Conservation (phyloP, 805 yeast species). For the Sungouiella blattae region DNA sequence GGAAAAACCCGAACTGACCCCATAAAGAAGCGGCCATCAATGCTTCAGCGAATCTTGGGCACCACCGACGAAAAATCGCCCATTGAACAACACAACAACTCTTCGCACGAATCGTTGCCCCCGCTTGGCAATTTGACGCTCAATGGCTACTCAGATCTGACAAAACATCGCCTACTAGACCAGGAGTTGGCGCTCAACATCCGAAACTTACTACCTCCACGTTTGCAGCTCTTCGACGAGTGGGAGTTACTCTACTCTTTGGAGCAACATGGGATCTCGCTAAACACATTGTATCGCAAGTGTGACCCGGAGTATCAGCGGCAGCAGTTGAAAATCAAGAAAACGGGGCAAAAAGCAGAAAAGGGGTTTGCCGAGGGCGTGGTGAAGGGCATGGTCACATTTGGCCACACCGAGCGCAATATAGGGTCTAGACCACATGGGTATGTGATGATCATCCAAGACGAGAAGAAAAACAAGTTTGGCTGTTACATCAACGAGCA, state of each 20-base stretch:
- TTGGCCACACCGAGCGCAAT: conserved; percentile 12
- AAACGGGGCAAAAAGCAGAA: conserved; percentile 15
- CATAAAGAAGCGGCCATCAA: conserved; percentile 1
- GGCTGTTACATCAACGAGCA: conserved; percentile 79
- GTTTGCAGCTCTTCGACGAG: conserved; percentile 70
- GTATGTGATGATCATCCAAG: conserved; percentile 70
- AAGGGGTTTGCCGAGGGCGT: conserved; percentile 36
- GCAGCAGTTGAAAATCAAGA: conserved; percentile 14
- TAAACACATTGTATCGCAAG: conserved; percentile 68
- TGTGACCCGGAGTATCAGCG: conserved; percentile 43
- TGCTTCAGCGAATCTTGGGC: neutral
- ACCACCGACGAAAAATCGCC: neutral
- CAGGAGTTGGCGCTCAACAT: conserved; percentile 70
- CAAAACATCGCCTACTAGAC: conserved; percentile 58
- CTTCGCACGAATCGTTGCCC: conserved; percentile 19
- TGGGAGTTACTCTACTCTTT: conserved; percentile 82
- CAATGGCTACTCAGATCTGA: conserved; percentile 56
- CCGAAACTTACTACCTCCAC: conserved; percentile 67
- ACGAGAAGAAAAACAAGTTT: conserved; percentile 58
- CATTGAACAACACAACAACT: neutral
- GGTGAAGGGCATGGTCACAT: conserved; percentile 31
- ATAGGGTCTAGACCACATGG: conserved; percentile 48
- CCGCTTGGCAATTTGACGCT: conserved; percentile 57
- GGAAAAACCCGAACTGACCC: no score
- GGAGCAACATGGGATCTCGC: conserved; percentile 89